Evolutionary conservation across 176 grass and related monocot species (phyloP).

Genomic region (Oryza rufipogon): DNA sequence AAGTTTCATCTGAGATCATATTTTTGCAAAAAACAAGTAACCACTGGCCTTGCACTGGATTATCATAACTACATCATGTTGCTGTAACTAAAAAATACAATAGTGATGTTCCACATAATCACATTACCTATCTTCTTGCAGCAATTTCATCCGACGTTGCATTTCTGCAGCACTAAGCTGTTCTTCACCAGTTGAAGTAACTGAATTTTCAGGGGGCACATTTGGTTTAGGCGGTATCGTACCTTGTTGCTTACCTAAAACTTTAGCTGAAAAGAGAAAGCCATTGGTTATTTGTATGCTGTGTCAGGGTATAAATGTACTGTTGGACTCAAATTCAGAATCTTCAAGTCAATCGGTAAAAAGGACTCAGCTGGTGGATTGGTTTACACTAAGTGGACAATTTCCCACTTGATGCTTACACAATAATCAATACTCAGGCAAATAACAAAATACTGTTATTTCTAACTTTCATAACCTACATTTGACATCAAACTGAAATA

Average conservation of each 20-base stretch:
- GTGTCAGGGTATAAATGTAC: conserved; percentile 15
- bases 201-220: conserved; percentile 59
- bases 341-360: neutral
- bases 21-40: neutral
- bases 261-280: conserved; percentile 60
- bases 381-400: neutral
- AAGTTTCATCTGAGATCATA: too few relatives aligned
- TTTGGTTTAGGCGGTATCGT: conserved; percentile 46
- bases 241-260: conserved; percentile 82
- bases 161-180: conserved; percentile 83
- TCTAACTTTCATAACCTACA: conserved; percentile 5
- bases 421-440: neutral
- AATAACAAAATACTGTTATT: neutral
- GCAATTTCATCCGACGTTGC: conserved; percentile 77
- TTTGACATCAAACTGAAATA: neutral
- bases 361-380: neutral
- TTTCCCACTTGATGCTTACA: neutral
- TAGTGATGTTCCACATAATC: conserved; percentile 16
- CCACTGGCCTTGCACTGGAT: neutral
- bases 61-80: neutral
- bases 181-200: conserved; percentile 53
- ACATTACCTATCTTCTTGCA: conserved; percentile 87
- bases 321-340: conserved; percentile 10
- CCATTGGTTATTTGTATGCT: conserved; percentile 26
- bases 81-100: conserved; percentile 4